Evolutionary conservation across 805 yeast genomes (phyloP).

Genomic region (Kuraishia cidri): DNA sequence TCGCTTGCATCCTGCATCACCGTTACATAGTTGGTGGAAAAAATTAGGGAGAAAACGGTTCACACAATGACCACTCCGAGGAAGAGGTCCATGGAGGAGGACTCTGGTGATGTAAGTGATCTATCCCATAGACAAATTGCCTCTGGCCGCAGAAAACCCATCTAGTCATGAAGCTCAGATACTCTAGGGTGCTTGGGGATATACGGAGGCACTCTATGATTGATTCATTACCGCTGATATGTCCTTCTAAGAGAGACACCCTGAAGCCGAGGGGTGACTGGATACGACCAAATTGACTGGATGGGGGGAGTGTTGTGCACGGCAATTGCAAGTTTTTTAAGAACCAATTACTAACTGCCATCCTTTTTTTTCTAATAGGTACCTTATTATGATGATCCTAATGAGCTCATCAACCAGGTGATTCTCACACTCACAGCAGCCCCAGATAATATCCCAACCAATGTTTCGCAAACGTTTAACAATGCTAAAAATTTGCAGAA

Average conservation of each 20-base stretch:
- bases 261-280: not conserved
- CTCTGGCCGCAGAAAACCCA: not conserved
- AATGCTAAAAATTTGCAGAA: constrained; percentile 61
- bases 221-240: not conserved
- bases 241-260: not conserved
- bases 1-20: not conserved
- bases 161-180: not conserved
- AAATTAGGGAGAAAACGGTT: not conserved
- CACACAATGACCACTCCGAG: constrained; percentile 1
- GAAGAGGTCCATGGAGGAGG: constrained; percentile 2
- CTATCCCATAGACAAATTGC: not conserved
- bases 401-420: constrained; percentile 64
- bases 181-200: too few relatives aligned
- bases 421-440: constrained; percentile 66
- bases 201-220: not conserved
- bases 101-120: constrained; percentile 1
- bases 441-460: constrained; percentile 50
- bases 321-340: too few relatives aligned
- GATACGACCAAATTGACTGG: too few relatives aligned
- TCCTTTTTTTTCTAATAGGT: constrained; percentile 9
- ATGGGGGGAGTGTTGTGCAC: too few relatives aligned
- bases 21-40: not conserved
- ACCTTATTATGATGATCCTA: constrained; percentile 39
- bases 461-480: constrained; percentile 63
- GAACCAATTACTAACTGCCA: not conserved